Evolutionary conservation across 805 yeast genomes (phyloP), one percentile per base, ranked within the genome.

Genomic region (Candida tibetensis): DNA sequence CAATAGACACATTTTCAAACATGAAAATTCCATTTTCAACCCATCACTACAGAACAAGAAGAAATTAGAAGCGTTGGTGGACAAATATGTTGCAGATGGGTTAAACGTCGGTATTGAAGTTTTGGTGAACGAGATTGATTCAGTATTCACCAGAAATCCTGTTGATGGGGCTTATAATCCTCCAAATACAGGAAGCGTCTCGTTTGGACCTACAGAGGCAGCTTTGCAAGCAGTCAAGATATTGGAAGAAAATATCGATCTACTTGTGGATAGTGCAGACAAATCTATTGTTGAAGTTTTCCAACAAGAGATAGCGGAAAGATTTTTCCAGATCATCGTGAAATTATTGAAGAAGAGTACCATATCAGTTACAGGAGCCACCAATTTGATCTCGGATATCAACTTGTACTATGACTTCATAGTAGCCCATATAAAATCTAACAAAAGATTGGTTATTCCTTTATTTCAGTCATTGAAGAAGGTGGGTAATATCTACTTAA

Each of bases 81-180:
- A 93, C 59, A 86, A 80, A 37, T 83, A 75, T 54, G 96, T 93
- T 14, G 99, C 98, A 0, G 85, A 85, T 52, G 99, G 99, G 0
- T 70, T 93, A 21, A 90, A 88, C 51, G 76, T 85, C n/a, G 95
- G 97, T 29, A 88, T 93, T 23, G 95, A 86, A 44, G 90, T 89
- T 7, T 70, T 93, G 27, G 81, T 89, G 61, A 83, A 78, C 48
- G 96, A 91, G 55, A 78, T 90, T 14, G 86, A 84, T 37, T 74
- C 73, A 44, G 69, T 78, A 3, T 78, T 74, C 45, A 66, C 71
- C 28, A 73, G 80, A 0, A 63, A 69, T 22, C 84, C 82, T 48
- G 59, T 74, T 3, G 80, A 79, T 5, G 66, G 75, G 5, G 90
- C 82, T 47, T 89, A 76, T 58, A 72, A 77, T 41, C 86, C 88